Evolutionary conservation across 164 flowering plant genomes (phyloP).

Genomic region (Dillenia turbinata): DNA sequence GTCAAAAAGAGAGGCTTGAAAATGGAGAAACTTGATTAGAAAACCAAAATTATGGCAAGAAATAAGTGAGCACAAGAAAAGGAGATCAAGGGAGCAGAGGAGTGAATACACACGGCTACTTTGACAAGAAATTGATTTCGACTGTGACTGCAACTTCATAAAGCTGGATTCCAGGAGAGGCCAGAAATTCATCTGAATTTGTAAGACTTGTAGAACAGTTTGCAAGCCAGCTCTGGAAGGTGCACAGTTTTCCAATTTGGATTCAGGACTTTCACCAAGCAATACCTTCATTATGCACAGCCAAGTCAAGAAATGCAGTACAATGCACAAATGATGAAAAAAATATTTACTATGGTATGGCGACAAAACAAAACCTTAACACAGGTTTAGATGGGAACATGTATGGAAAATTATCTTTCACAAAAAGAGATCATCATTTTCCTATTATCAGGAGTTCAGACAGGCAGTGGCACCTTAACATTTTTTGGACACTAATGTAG

Average conservation of each 20-base stretch:
- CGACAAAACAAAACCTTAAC: too few relatives aligned
- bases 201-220: conserved; percentile 71
- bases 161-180: conserved; percentile 42
- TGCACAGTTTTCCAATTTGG: conserved; percentile 21
- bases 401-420: too few relatives aligned
- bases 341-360: not conserved
- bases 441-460: too few relatives aligned
- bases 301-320: conserved; percentile 3
- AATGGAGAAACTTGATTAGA: not conserved
- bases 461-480: too few relatives aligned
- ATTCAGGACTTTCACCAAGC: conserved; percentile 65
- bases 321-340: not conserved
- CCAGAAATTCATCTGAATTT: conserved; percentile 81
- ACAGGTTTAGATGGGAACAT: too few relatives aligned
- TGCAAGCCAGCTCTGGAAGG: conserved; percentile 68
- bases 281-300: conserved; percentile 51
- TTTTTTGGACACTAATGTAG: too few relatives aligned
- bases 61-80: not conserved
- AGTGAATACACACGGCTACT: conserved; percentile 43
- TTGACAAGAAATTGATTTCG: conserved; percentile 30
- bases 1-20: not conserved
- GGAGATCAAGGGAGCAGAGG: too few relatives aligned
- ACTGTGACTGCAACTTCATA: conserved; percentile 40
- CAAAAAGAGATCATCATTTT: too few relatives aligned
- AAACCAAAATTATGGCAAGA: not conserved